These are phyloP conservation scores for Vigna unguiculata DNA, from an alignment of 306 rosid species.

Conservation along the genomic window DNA sequence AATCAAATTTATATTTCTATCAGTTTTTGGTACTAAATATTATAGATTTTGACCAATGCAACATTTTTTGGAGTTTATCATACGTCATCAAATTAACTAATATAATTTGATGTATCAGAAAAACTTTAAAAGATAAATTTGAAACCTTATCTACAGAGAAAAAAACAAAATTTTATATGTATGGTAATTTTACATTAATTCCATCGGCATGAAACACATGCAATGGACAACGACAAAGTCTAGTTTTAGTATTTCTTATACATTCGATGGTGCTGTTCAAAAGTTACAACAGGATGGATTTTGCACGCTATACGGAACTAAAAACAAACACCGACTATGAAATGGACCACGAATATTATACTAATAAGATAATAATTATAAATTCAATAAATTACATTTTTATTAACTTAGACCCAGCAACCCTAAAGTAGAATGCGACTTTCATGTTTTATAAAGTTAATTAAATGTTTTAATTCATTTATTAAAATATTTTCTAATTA, in stretches of 20 bases:
- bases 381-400: background rate
- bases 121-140: too few species aligned
- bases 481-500: background rate
- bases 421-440: background rate
- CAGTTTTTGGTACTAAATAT: too few species aligned
- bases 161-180: too few species aligned
- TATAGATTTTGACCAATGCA: too few species aligned
- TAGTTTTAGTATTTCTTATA: background rate
- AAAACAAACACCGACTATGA: constrained; percentile 2
- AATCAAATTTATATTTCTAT: too few species aligned
- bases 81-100: too few species aligned
- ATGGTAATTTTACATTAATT: background rate
- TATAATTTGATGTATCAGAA: too few species aligned
- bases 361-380: background rate
- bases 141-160: too few species aligned
- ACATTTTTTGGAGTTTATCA: too few species aligned
- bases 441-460: background rate
- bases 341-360: background rate
- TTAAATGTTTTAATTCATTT: background rate
- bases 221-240: constrained; percentile 4
- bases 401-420: background rate
- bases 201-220: background rate
- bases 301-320: background rate
- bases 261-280: background rate
- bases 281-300: background rate